These are phyloP conservation scores for Phytophthora syringae DNA, from an alignment of 352 stramenopile species.

Conservation along the genomic window DNA sequence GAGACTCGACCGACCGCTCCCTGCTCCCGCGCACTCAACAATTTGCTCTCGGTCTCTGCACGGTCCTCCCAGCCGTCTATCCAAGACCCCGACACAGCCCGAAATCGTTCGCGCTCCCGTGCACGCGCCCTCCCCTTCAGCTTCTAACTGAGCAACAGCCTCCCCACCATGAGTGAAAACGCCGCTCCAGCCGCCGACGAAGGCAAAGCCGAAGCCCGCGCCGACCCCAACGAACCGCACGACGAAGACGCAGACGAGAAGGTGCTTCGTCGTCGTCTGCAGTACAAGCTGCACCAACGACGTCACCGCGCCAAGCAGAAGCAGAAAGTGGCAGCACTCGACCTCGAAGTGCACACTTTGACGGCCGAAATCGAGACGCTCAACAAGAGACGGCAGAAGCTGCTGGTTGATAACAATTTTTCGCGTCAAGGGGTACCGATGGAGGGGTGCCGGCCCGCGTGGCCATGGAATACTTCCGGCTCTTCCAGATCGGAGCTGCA, in stretches of 20 bases:
- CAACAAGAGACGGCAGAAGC: slow-evolving; percentile 30
- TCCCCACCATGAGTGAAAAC: slow-evolving; percentile 32
- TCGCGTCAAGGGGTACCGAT: slow-evolving; percentile 33
- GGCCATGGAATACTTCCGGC: slow-evolving; percentile 60
- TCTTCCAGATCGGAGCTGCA: slow-evolving; percentile 56
- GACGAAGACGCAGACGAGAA: slow-evolving; percentile 44
- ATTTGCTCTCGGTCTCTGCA: slow-evolving; percentile 13
- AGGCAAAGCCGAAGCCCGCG: slow-evolving; percentile 3
- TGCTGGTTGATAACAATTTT: slow-evolving; percentile 46
- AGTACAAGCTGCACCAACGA: slow-evolving; percentile 72
- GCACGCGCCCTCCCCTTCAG: background rate
- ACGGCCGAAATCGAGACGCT: slow-evolving; percentile 42
- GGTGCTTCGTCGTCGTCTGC: slow-evolving; percentile 43
- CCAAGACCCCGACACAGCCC: background rate
- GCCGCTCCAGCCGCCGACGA: background rate
- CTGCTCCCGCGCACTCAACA: slow-evolving; percentile 1
- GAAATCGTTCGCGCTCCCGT: background rate
- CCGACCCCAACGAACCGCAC: background rate
- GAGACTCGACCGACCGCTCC: background rate
- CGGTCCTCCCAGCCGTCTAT: too few relatives aligned
- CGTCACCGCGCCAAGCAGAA: slow-evolving; percentile 71
- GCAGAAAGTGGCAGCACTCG: slow-evolving; percentile 42
- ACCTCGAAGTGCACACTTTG: slow-evolving; percentile 49
- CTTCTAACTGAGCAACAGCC: background rate
- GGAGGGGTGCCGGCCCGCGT: slow-evolving; percentile 40